These are phyloP conservation scores for Pythium volutum DNA, from an alignment of 352 stramenopile genomes.

Conservation along the genomic window DNA sequence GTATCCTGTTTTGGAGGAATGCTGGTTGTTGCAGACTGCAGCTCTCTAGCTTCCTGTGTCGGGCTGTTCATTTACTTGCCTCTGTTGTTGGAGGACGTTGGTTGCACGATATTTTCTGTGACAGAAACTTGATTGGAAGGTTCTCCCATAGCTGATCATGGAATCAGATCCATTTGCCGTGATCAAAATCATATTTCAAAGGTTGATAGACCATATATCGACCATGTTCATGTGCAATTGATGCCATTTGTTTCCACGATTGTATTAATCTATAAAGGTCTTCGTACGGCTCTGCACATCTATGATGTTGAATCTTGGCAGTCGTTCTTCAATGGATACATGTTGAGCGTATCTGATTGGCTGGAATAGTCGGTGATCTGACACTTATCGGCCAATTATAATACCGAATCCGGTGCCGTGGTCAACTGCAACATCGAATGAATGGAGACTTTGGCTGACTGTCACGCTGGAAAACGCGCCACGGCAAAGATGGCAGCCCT, in stretches of 20 bases:
- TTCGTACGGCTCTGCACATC: background rate
- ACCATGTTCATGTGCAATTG: background rate
- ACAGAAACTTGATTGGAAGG: background rate
- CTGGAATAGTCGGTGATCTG: background rate
- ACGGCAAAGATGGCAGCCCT: too few species aligned
- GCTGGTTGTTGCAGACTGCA: too few species aligned
- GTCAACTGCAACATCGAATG: constrained; percentile 2
- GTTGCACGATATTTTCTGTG: background rate
- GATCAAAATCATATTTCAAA: background rate
- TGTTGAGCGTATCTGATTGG: background rate
- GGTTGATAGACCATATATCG: background rate
- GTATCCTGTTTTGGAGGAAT: too few species aligned
- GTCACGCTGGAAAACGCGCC: background rate
- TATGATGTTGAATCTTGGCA: constrained; percentile 4
- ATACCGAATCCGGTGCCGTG: background rate
- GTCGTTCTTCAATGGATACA: constrained; percentile 4
- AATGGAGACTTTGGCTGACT: background rate
- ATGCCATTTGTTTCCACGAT: too few species aligned
- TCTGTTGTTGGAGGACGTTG: background rate
- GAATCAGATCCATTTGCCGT: background rate
- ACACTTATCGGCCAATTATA: background rate
- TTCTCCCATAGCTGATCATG: background rate
- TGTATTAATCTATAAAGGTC: background rate
- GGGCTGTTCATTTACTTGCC: too few species aligned
- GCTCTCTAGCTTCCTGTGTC: too few species aligned